Percentiles rank a stretch among this genome's conserved stretches.
These are phyloP conservation scores for Saccharomycopsis sp. DNA, from an alignment of 805 yeast genomes.

Conservation along the genomic window DNA sequence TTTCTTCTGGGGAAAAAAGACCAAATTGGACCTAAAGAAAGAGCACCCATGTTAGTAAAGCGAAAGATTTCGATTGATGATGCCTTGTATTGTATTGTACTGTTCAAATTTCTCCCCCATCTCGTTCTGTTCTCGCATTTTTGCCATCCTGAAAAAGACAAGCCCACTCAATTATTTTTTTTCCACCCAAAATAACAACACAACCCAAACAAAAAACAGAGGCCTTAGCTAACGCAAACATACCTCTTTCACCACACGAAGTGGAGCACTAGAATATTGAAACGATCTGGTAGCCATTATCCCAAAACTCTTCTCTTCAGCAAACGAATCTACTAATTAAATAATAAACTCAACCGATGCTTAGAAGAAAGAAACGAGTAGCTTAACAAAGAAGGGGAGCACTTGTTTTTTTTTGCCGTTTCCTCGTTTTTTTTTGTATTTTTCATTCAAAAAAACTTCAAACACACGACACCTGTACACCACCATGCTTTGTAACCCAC, in stretches of 20 bases:
- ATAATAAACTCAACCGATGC: slow-evolving; percentile 6
- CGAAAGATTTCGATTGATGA: too few species aligned
- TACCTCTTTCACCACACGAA: slow-evolving; percentile 95
- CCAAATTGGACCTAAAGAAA: slow-evolving; percentile 78
- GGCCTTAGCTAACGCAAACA: too few species aligned
- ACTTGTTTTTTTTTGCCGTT: background rate
- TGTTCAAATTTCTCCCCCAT: too few species aligned
- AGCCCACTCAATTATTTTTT: background rate
- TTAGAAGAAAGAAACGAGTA: background rate
- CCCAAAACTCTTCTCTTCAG: slow-evolving; percentile 1
- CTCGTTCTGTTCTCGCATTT: too few species aligned
- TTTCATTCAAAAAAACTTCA: background rate
- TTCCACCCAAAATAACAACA: slow-evolving; percentile 24
- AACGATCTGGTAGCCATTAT: slow-evolving; percentile 31
- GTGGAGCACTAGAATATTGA: slow-evolving; percentile 97
- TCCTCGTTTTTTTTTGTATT: slow-evolving; percentile 1
- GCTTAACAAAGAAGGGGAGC: too few species aligned
- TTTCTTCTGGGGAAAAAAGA: slow-evolving; percentile 93
- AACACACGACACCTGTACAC: too few species aligned
- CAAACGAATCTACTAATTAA: slow-evolving; percentile 7
- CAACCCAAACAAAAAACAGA: too few species aligned
- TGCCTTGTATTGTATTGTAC: too few species aligned
- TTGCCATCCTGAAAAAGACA: too few species aligned
- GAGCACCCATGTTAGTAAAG: too few species aligned
- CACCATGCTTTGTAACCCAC: too few species aligned